These are phyloP conservation scores for Teunomyces panamensis DNA, from an alignment of 805 yeast genomes.

Conservation along the genomic window DNA sequence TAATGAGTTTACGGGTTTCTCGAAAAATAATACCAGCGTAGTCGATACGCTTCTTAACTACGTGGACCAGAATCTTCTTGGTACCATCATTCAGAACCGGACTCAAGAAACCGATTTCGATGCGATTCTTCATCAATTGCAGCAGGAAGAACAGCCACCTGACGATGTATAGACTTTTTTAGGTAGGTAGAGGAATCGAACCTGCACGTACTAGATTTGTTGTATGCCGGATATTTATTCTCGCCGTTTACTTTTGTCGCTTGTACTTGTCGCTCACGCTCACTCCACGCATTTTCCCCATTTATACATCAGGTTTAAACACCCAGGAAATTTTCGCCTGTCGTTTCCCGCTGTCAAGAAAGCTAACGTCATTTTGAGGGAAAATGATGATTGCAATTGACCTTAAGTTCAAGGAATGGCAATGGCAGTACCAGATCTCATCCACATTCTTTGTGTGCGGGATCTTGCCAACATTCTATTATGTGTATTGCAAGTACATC, in stretches of 20 bases:
- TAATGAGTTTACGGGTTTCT: slow-evolving; percentile 31
- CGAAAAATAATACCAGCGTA: slow-evolving; percentile 10
- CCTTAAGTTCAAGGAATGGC: slow-evolving; percentile 36
- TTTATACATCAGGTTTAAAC: too few relatives aligned
- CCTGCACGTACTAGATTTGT: not conserved
- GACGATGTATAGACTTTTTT: slow-evolving; percentile 3
- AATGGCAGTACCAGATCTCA: slow-evolving; percentile 45
- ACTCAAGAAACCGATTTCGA: slow-evolving; percentile 18
- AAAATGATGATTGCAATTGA: slow-evolving; percentile 40
- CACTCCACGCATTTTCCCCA: too few relatives aligned
- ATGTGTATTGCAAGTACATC: slow-evolving; percentile 34
- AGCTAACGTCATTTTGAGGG: not conserved
- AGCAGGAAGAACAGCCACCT: slow-evolving; percentile 9
- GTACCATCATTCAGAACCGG: slow-evolving; percentile 38
- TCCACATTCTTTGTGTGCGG: slow-evolving; percentile 42
- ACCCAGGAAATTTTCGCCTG: not conserved
- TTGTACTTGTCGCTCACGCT: too few relatives aligned
- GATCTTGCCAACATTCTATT: slow-evolving; percentile 34
- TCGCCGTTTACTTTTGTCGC: too few relatives aligned
- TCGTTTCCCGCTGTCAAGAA: not conserved
- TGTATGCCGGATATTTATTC: not conserved
- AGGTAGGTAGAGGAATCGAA: too few relatives aligned
- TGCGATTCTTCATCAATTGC: slow-evolving; percentile 21
- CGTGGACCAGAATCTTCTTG: slow-evolving; percentile 46
- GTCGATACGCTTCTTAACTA: slow-evolving; percentile 38